Conservation (phyloP, 768 basidiomycete species). For the Hericium rajendrae region DNA sequence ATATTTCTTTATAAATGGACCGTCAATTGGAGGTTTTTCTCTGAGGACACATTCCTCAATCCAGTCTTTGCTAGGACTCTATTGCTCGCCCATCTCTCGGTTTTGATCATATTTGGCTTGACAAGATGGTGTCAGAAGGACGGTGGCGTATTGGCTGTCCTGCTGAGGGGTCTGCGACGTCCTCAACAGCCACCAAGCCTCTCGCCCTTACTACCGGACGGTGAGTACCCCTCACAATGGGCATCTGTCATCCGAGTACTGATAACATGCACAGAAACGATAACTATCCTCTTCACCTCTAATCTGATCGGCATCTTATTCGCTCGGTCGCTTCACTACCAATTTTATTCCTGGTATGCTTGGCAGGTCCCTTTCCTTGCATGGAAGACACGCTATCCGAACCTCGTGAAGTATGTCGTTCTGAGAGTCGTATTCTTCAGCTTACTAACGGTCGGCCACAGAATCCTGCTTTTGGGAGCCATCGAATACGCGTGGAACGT, state of each 20-base stretch:
- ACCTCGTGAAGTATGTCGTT: constrained; percentile 45
- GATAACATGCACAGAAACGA: constrained; percentile 45
- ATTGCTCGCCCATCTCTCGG: constrained; percentile 52
- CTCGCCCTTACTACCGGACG: constrained; percentile 44
- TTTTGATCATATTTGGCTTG: constrained; percentile 56
- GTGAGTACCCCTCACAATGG: constrained; percentile 32
- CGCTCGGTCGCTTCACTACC: constrained; percentile 93
- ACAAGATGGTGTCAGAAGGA: constrained; percentile 69
- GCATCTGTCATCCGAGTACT: constrained; percentile 4
- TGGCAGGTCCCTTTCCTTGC: constrained; percentile 80
- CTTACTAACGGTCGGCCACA: constrained; percentile 20
- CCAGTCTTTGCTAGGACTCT: constrained; percentile 49
- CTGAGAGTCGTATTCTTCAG: not conserved
- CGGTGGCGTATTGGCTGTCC: constrained; percentile 51
- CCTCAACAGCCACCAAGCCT: constrained; percentile 42
- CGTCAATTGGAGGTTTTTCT: constrained; percentile 91
- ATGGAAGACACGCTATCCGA: constrained; percentile 63
- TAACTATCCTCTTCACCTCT: constrained; percentile 78
- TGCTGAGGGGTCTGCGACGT: constrained; percentile 42
- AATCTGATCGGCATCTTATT: constrained; percentile 89
- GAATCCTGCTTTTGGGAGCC: constrained; percentile 45
- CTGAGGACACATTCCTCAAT: constrained; percentile 68
- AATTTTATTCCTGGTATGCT: constrained; percentile 98
- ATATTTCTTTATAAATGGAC: constrained; percentile 95
- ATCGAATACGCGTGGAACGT: constrained; percentile 88